Percentiles rank a stretch among this genome's conserved stretches.
These are phyloP conservation scores for Phytophthora pisi DNA, from an alignment of 352 stramenopile species.

Conservation along the genomic window DNA sequence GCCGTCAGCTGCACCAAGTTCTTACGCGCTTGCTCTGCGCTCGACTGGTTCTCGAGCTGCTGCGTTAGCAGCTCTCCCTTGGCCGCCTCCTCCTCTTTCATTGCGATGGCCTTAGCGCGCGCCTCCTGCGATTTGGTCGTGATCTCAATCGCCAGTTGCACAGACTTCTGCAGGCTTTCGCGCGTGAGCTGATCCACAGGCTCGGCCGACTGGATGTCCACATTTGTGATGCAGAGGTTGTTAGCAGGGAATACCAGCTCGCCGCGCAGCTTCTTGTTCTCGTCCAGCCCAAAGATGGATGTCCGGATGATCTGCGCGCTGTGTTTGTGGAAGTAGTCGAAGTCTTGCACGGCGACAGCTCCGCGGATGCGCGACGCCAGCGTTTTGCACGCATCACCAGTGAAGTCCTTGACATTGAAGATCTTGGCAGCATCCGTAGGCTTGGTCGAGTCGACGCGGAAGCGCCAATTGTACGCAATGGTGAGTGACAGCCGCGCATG, in stretches of 20 bases:
- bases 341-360: constrained; percentile 72
- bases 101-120: constrained; percentile 74
- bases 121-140: constrained; percentile 86
- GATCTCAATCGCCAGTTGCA: constrained; percentile 87
- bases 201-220: constrained; percentile 82
- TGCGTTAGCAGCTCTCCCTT: constrained; percentile 76
- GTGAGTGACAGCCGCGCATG: constrained; percentile 76
- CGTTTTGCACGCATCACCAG: constrained; percentile 82
- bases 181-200: constrained; percentile 75
- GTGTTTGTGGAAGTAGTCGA: constrained; percentile 88
- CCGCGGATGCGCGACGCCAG: constrained; percentile 78
- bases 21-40: constrained; percentile 74
- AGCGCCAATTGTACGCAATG: constrained; percentile 88
- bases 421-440: constrained; percentile 66
- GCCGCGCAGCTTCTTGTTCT: constrained; percentile 54
- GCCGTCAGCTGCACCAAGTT: constrained; percentile 76
- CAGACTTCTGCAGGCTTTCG: constrained; percentile 80
- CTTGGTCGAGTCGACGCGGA: constrained; percentile 62
- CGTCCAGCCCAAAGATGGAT: constrained; percentile 78
- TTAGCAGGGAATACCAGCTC: constrained; percentile 74
- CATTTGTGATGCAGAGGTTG: constrained; percentile 82
- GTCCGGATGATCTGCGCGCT: constrained; percentile 81
- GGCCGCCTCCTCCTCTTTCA: constrained; percentile 84
- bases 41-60: constrained; percentile 81
- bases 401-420: constrained; percentile 86